phyloP scores from a whole-genome alignment of 75 land plant genomes.

The Cunninghamia lanceolata region DNA sequence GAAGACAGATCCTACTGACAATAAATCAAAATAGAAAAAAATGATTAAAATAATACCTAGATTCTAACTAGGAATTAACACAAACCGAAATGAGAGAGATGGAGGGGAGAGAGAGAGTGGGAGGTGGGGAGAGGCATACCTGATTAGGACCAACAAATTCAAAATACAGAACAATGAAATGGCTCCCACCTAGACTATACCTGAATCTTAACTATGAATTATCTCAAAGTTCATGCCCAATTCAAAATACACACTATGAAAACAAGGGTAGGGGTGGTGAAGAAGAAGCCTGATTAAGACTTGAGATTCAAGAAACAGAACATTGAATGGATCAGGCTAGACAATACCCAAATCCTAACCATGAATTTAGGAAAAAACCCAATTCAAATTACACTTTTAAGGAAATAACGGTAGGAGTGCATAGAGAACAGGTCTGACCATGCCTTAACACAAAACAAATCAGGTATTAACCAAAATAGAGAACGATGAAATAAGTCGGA shows the following conservation, averaged over 20 bases:
- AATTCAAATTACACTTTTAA: neutral
- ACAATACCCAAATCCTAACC: neutral
- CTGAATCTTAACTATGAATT: too few relatives aligned
- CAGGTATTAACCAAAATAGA: neutral
- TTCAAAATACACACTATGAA: too few relatives aligned
- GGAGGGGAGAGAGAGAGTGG: too few relatives aligned
- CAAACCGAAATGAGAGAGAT: neutral
- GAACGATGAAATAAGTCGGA: neutral
- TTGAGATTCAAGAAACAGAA: neutral
- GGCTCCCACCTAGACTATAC: too few relatives aligned
- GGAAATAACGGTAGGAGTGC: too few relatives aligned
- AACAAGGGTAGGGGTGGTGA: neutral
- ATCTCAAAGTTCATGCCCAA: too few relatives aligned
- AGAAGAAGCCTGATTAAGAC: too few relatives aligned
- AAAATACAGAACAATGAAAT: too few relatives aligned
- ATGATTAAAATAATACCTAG: neutral
- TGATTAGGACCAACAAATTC: too few relatives aligned
- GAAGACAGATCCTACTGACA: neutral
- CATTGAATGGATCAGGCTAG: neutral
- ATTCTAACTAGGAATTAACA: neutral
- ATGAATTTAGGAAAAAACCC: neutral
- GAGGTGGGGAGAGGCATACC: too few relatives aligned
- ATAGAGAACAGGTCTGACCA: neutral
- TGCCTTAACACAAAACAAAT: neutral
- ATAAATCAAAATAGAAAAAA: neutral